phyloP scores from a whole-genome alignment of 2,329 filamentous ascomycete genomes.

The Uncinocarpus reesii region DNA sequence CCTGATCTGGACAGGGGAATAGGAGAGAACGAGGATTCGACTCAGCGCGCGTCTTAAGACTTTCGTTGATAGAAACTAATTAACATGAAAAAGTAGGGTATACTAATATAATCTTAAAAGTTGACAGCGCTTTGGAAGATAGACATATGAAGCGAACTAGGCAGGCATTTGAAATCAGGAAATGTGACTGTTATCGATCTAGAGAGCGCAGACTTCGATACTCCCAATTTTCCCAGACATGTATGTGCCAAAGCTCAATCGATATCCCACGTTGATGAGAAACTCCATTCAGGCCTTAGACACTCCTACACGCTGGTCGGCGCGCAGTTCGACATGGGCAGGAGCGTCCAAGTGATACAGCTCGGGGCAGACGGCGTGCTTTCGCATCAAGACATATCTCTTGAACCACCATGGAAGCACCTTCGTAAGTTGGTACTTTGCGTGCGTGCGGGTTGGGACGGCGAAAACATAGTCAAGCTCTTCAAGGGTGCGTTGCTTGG shows the following conservation, averaged over 20 bases:
- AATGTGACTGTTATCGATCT: not conserved
- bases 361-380: slow-evolving; percentile 38
- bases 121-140: not conserved
- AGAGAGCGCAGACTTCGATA: not conserved
- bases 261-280: not conserved
- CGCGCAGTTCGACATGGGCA: not conserved
- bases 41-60: not conserved
- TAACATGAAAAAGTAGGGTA: not conserved
- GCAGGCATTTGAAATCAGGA: not conserved
- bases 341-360: slow-evolving; percentile 33
- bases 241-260: not conserved
- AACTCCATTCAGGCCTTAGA: slow-evolving; percentile 1
- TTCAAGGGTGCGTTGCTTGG: slow-evolving; percentile 46
- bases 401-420: slow-evolving; percentile 52
- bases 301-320: not conserved
- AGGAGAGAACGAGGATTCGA: no score
- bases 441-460: slow-evolving; percentile 50
- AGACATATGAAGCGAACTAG: not conserved
- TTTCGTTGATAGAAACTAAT: not conserved
- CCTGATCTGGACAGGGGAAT: no score
- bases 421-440: slow-evolving; percentile 48
- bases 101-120: not conserved
- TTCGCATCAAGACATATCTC: slow-evolving; percentile 45
- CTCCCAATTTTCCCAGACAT: not conserved
- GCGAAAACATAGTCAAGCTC: slow-evolving; percentile 52